phyloP scores from a whole-genome alignment of 2,329 filamentous ascomycete species.

The Cercospora beticola region DNA sequence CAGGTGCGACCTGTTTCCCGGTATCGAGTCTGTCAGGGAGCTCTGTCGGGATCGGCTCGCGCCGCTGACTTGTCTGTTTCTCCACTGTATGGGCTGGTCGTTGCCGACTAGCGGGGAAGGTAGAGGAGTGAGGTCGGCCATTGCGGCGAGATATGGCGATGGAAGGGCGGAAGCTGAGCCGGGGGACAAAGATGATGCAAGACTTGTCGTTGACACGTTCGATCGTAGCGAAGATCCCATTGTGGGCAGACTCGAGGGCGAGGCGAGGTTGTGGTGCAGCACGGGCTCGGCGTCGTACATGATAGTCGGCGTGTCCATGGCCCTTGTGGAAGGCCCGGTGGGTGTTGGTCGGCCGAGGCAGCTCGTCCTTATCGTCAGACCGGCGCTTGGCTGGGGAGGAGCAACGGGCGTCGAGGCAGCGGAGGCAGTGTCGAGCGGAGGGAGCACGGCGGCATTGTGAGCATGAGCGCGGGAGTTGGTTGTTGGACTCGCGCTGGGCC shows the following conservation, averaged over 20 bases:
- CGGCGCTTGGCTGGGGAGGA: constrained; percentile 22
- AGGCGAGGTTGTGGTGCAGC: constrained; percentile 40
- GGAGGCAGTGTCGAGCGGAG: constrained; percentile 21
- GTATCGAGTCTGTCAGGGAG: constrained; percentile 38
- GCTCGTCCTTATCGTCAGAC: constrained; percentile 28
- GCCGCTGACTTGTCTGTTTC: constrained; percentile 37
- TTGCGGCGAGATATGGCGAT: constrained; percentile 50
- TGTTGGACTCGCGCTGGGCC: background rate
- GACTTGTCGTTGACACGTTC: constrained; percentile 45
- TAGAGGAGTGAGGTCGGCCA: constrained; percentile 54
- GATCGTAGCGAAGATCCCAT: constrained; percentile 39
- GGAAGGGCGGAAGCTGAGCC: constrained; percentile 48
- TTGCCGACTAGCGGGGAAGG: constrained; percentile 50
- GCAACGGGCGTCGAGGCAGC: constrained; percentile 12
- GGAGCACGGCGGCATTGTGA: constrained; percentile 19
- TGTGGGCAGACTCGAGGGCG: constrained; percentile 35
- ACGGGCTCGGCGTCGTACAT: constrained; percentile 20
- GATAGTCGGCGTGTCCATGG: constrained; percentile 24
- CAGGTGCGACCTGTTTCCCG: constrained; percentile 28
- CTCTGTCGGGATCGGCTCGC: constrained; percentile 31
- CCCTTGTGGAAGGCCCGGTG: constrained; percentile 13
- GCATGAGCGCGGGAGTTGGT: constrained; percentile 9
- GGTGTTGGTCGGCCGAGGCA: constrained; percentile 7
- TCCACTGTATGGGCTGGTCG: constrained; percentile 44
- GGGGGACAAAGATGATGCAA: constrained; percentile 47